Conservation (phyloP, 495 filamentous ascomycete genomes). For the Penicillium paradoxum region DNA sequence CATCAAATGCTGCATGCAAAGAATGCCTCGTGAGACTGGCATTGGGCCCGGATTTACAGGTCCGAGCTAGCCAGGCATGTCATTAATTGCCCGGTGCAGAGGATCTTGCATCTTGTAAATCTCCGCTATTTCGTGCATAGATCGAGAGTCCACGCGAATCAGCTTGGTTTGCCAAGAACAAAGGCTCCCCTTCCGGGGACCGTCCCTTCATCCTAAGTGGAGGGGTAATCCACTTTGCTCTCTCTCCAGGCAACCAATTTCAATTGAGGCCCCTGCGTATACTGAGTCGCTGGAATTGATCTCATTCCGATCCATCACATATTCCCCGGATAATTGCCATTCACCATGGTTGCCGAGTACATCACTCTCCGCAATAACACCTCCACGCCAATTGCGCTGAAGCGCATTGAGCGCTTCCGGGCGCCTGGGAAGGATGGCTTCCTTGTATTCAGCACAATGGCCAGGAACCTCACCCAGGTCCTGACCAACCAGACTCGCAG, state of each 20-base stretch:
- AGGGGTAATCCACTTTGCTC: constrained; percentile 14
- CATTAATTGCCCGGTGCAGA: neutral
- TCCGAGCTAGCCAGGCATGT: neutral
- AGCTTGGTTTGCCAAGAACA: constrained; percentile 14
- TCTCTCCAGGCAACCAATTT: constrained; percentile 1
- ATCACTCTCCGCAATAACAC: constrained; percentile 89
- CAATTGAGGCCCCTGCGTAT: neutral
- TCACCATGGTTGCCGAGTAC: constrained; percentile 39
- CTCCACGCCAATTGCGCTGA: constrained; percentile 64
- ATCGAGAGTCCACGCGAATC: constrained; percentile 10
- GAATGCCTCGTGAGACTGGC: too few relatives aligned
- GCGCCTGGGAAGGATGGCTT: constrained; percentile 35
- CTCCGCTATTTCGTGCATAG: neutral
- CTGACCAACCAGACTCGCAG: constrained; percentile 42
- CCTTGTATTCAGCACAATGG: constrained; percentile 39
- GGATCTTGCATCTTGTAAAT: neutral
- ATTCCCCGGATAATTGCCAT: neutral
- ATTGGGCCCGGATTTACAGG: neutral
- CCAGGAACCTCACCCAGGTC: constrained; percentile 48
- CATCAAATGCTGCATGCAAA: too few relatives aligned
- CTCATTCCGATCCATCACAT: neutral
- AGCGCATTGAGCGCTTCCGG: constrained; percentile 68
- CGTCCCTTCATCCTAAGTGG: constrained; percentile 13
- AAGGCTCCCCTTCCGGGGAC: constrained; percentile 8
- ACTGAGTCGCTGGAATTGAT: neutral